Evolutionary conservation across 768 basidiomycete genomes (phyloP).

Genomic region (Stropharia rugosoannulata): DNA sequence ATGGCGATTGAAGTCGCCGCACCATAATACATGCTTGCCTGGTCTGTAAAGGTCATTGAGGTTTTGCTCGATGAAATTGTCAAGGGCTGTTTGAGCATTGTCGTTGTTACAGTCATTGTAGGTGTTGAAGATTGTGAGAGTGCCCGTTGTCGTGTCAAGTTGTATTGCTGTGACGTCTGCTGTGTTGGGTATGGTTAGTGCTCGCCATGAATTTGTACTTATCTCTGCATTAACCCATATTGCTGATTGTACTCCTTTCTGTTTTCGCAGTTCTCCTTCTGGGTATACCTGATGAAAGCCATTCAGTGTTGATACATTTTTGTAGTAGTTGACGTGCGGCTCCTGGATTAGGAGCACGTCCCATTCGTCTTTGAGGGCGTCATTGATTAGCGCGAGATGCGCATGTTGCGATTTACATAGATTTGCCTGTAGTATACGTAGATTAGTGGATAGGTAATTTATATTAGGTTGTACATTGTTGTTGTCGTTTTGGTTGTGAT

Average conservation of each 20-base stretch:
- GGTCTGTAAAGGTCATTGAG: background rate
- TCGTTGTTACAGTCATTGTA: conserved; percentile 32
- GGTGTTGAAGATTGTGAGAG: conserved; percentile 32
- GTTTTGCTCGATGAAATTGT: background rate
- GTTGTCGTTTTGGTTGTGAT: background rate
- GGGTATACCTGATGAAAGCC: conserved; percentile 9
- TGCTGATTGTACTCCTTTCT: conserved; percentile 10
- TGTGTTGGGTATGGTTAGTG: conserved; percentile 14
- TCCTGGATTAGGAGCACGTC: conserved; percentile 40
- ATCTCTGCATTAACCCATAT: conserved; percentile 18
- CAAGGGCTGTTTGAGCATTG: conserved; percentile 14
- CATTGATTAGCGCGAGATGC: conserved; percentile 13
- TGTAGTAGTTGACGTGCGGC: conserved; percentile 28
- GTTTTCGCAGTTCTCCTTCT: conserved; percentile 3
- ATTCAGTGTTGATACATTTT: conserved; percentile 12
- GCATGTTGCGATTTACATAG: conserved; percentile 13
- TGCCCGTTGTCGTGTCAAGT: conserved; percentile 11
- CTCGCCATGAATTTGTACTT: conserved; percentile 20
- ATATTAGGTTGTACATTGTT: background rate
- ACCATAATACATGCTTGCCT: background rate
- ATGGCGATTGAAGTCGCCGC: background rate
- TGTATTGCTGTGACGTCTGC: conserved; percentile 24
- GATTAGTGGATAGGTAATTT: background rate
- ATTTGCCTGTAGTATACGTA: conserved; percentile 17
- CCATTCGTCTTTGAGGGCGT: conserved; percentile 11